Percentiles rank a stretch among this genome's conserved stretches.
These are phyloP conservation scores for Petrea volubilis DNA, from an alignment of 257 asterid genomes.

Conservation along the genomic window DNA sequence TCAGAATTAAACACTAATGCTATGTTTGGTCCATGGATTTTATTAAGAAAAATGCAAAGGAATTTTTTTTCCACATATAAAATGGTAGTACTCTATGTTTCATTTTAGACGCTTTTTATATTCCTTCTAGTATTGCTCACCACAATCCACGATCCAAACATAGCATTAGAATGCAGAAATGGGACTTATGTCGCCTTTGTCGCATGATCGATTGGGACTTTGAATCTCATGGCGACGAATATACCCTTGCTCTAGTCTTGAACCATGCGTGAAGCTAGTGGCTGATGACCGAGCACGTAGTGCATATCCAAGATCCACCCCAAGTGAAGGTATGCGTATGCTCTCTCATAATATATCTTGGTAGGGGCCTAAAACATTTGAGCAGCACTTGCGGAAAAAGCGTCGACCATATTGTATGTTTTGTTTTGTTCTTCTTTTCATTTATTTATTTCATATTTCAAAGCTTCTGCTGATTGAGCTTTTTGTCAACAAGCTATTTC, in stretches of 20 bases:
- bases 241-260: not conserved
- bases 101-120: no score
- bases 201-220: not conserved
- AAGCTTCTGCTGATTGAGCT: conserved; percentile 22
- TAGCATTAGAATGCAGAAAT: conserved; percentile 1
- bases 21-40: no score
- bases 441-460: no score
- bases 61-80: no score
- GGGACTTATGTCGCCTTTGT: not conserved
- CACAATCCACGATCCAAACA: no score
- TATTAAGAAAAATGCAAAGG: no score
- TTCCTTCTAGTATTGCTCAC: no score
- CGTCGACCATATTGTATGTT: not conserved
- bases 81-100: no score
- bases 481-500: conserved; percentile 20
- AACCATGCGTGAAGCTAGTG: conserved; percentile 10
- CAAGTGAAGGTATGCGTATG: conserved; percentile 14
- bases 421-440: no score
- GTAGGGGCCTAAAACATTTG: conserved; percentile 18
- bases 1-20: not conserved
- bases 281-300: not conserved
- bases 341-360: not conserved
- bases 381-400: conserved; percentile 7
- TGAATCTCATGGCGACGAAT: not conserved
- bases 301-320: not conserved